Conservation (phyloP, 495 filamentous ascomycete species). For the Neurospora intermedia region DNA sequence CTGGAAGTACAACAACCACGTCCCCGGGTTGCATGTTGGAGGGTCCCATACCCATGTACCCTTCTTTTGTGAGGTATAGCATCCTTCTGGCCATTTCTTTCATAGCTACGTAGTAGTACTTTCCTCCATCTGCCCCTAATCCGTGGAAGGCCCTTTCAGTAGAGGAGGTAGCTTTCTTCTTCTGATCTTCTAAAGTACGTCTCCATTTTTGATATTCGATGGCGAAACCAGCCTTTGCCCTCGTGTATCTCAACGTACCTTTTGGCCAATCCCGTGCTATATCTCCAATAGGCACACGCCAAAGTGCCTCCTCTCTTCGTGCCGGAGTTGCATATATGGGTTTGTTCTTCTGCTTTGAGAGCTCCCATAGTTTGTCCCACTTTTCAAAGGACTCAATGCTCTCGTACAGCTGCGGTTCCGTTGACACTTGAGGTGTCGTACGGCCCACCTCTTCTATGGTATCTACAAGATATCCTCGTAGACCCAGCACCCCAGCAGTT, state of each 20-base stretch:
- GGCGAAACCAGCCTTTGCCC: background rate
- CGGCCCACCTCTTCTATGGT: background rate
- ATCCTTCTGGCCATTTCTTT: background rate
- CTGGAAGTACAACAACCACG: constrained; percentile 2
- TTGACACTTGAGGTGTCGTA: too few relatives aligned
- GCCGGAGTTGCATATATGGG: background rate
- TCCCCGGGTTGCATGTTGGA: background rate
- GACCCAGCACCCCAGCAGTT: background rate
- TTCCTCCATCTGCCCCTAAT: background rate
- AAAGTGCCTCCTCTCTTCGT: background rate
- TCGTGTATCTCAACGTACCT: too few relatives aligned
- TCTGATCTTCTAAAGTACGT: background rate
- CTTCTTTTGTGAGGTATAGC: constrained; percentile 5
- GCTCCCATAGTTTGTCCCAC: background rate
- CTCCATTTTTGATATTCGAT: background rate
- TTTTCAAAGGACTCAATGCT: too few relatives aligned
- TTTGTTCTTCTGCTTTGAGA: background rate
- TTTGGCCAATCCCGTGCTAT: too few relatives aligned
- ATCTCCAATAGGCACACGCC: background rate
- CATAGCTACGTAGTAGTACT: too few relatives aligned
- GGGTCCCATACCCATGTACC: constrained; percentile 4
- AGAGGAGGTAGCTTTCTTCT: background rate
- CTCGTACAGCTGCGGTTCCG: too few relatives aligned
- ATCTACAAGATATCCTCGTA: constrained; percentile 4
- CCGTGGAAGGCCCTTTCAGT: background rate